phyloP scores from a whole-genome alignment of 1,284 basidiomycete species.

The Ceratobasidium papillatum region DNA sequence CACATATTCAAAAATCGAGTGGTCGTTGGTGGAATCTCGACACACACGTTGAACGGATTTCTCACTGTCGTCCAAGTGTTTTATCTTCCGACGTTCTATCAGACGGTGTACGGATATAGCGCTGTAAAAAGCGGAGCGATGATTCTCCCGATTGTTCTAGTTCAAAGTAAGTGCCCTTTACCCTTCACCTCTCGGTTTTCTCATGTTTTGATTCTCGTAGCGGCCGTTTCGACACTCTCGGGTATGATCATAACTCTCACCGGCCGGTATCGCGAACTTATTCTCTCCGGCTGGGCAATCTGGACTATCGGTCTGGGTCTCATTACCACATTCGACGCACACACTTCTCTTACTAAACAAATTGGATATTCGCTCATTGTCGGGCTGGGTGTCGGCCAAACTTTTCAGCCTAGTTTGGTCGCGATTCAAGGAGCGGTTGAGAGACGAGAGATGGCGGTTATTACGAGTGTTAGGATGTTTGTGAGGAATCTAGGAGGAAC shows the following conservation, averaged over 20 bases:
- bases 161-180: conserved; percentile 47
- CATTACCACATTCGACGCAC: conserved; percentile 52
- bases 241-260: conserved; percentile 54
- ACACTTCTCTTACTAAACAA: conserved; percentile 51
- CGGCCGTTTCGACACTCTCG: conserved; percentile 45
- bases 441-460: conserved; percentile 51
- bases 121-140: conserved; percentile 57
- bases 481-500: conserved; percentile 52
- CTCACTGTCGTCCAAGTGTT: conserved; percentile 46
- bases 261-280: conserved; percentile 54
- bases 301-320: conserved; percentile 58
- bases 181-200: neutral
- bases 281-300: conserved; percentile 55
- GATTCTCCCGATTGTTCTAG: conserved; percentile 55
- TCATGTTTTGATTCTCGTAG: conserved; percentile 30
- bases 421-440: conserved; percentile 52
- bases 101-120: conserved; percentile 56
- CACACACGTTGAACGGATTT: conserved; percentile 49
- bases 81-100: conserved; percentile 57
- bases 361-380: conserved; percentile 55
- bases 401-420: conserved; percentile 46
- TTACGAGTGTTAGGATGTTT: conserved; percentile 53
- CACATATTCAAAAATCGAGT: conserved; percentile 55
- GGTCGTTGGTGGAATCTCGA: conserved; percentile 52
- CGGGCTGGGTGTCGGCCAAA: conserved; percentile 56